These are phyloP conservation scores for Plantago ovata DNA, from an alignment of 257 asterid genomes.

Conservation along the genomic window DNA sequence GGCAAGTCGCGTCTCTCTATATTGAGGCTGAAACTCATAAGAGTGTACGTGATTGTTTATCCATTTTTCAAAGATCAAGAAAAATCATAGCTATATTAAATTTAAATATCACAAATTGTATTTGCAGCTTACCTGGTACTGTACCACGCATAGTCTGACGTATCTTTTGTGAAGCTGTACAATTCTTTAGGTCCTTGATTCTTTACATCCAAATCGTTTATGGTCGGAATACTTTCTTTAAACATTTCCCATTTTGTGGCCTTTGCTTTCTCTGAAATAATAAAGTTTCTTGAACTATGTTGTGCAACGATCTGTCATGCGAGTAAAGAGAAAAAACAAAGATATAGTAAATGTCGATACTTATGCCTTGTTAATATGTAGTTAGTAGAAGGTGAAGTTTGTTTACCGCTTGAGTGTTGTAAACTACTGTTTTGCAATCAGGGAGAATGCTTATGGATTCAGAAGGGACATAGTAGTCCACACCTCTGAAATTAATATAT, in stretches of 20 bases:
- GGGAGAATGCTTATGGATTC: constrained; percentile 90
- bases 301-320: constrained; percentile 53
- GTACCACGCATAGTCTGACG: constrained; percentile 90
- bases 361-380: too few species aligned
- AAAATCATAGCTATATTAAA: not conserved
- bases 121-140: constrained; percentile 64
- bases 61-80: not conserved
- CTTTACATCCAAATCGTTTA: constrained; percentile 33
- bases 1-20: constrained; percentile 63
- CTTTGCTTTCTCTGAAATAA: constrained; percentile 31
- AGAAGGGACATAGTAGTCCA: constrained; percentile 50
- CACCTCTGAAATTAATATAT: constrained; percentile 55
- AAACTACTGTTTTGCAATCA: constrained; percentile 86
- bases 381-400: not conserved
- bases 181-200: constrained; percentile 52
- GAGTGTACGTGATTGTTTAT: not conserved
- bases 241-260: constrained; percentile 58
- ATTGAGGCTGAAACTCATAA: constrained; percentile 32
- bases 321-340: not conserved
- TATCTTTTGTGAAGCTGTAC: constrained; percentile 55
- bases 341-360: too few species aligned
- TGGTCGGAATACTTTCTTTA: constrained; percentile 50
- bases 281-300: constrained; percentile 71
- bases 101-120: not conserved
- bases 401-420: constrained; percentile 67